Evolutionary conservation across 1,139 yeast species (phyloP).

Genomic region (Eremothecium cymbalariae): DNA sequence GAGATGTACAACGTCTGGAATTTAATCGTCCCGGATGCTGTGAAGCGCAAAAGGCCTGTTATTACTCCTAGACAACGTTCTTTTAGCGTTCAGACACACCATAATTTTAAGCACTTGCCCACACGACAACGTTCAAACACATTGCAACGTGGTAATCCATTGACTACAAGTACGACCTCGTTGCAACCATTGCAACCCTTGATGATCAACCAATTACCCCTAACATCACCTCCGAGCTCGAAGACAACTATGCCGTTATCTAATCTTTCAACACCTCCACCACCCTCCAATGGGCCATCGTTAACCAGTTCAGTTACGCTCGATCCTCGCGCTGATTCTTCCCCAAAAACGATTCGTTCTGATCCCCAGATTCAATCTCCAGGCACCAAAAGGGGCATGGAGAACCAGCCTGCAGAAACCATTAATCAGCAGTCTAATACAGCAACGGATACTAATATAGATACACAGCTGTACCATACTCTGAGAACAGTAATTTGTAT

Average conservation of each 20-base stretch:
- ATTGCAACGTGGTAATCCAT: conserved; percentile 8
- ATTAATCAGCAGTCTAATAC: conserved; percentile 6
- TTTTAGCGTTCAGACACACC: conserved; percentile 6
- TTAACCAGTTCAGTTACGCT: conserved; percentile 10
- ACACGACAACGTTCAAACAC: conserved; percentile 7
- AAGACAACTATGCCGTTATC: conserved; percentile 9
- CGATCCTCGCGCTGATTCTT: conserved; percentile 10
- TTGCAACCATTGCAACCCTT: conserved; percentile 3
- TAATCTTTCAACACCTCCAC: conserved; percentile 11
- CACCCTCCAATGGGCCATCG: conserved; percentile 6
- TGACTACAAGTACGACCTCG: not conserved
- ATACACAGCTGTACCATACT: conserved; percentile 68
- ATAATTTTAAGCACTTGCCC: conserved; percentile 8
- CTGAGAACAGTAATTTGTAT: conserved; percentile 64
- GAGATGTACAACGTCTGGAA: conserved; percentile 72
- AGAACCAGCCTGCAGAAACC: conserved; percentile 16
- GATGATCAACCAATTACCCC: conserved; percentile 7
- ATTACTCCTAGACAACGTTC: conserved; percentile 11
- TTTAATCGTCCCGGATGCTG: conserved; percentile 38
- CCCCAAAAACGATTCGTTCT: conserved; percentile 6
- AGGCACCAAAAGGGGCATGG: conserved; percentile 1
- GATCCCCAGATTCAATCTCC: conserved; percentile 2
- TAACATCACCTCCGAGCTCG: conserved; percentile 5
- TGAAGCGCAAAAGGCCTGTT: conserved; percentile 12
- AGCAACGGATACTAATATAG: conserved; percentile 44